Conservation (phyloP, 345 rosid species). For the Populus deltoides region DNA sequence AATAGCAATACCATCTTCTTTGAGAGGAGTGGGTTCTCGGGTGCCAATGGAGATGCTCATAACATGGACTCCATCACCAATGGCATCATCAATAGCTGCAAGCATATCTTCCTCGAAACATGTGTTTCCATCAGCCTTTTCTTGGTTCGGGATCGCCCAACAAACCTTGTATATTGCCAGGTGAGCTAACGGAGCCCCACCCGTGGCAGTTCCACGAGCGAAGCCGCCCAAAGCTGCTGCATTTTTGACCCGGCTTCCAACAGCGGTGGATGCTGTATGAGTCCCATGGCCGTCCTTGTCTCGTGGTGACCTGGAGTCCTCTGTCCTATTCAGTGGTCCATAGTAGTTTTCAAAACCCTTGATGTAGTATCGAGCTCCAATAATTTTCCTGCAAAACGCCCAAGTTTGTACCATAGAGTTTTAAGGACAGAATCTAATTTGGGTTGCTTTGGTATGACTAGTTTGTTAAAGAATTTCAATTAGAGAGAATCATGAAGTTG, state of each 20-base stretch:
- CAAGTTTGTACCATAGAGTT: not conserved
- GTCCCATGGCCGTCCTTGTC: constrained; percentile 85
- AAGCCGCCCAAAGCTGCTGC: constrained; percentile 61
- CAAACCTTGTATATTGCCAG: constrained; percentile 79
- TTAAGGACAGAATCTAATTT: not conserved
- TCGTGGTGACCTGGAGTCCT: constrained; percentile 63
- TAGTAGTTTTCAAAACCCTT: constrained; percentile 45
- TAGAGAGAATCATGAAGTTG: not conserved
- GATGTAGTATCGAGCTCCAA: constrained; percentile 75
- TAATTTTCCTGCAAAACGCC: constrained; percentile 52
- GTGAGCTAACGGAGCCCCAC: constrained; percentile 77
- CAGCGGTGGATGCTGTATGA: constrained; percentile 75
- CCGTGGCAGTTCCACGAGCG: constrained; percentile 63
- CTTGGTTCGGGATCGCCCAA: constrained; percentile 60
- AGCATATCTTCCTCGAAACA: constrained; percentile 70
- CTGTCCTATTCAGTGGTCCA: constrained; percentile 49
- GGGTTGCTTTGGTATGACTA: not conserved
- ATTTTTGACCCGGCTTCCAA: constrained; percentile 44
- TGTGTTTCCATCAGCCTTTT: constrained; percentile 42
- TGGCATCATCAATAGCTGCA: constrained; percentile 80
- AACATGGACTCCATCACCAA: constrained; percentile 69
- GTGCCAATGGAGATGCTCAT: constrained; percentile 69
- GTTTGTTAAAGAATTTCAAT: not conserved
- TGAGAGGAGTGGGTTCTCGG: not conserved
- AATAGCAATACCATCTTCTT: constrained; percentile 48